Conservation (phyloP, 495 filamentous ascomycete genomes). For the Talaromyces ruber region DNA sequence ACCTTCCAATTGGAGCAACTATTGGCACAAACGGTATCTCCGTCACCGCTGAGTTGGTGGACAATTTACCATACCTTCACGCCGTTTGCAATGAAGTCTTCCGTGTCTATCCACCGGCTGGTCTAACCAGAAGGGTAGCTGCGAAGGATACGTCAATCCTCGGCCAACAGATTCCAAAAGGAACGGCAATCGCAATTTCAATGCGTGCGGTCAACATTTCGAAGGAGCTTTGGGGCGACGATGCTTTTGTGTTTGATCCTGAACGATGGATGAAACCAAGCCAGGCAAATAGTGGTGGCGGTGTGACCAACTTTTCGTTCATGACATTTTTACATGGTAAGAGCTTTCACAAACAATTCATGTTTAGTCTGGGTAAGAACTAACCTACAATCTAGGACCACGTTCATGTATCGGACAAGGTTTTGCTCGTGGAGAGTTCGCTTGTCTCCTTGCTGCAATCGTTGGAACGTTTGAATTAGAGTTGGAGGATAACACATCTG, state of each 20-base stretch:
- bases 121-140: conserved; percentile 53
- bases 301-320: conserved; percentile 61
- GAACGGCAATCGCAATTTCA: conserved; percentile 39
- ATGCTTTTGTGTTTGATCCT: conserved; percentile 72
- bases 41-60: conserved; percentile 42
- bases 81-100: conserved; percentile 54
- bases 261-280: conserved; percentile 61
- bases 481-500: conserved; percentile 47
- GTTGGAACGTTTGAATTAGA: conserved; percentile 66
- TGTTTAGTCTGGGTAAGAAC: conserved; percentile 8
- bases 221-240: conserved; percentile 69
- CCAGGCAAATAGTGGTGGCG: conserved; percentile 39
- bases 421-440: conserved; percentile 81
- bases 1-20: conserved; percentile 19
- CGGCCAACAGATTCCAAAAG: conserved; percentile 45
- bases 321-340: conserved; percentile 74
- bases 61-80: conserved; percentile 49
- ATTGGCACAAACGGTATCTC: conserved; percentile 21
- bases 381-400: conserved; percentile 64
- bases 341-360: neutral
- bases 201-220: conserved; percentile 61
- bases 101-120: conserved; percentile 50
- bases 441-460: conserved; percentile 64
- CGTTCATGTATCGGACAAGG: conserved; percentile 70
- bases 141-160: conserved; percentile 54